Conservation (phyloP, 768 basidiomycete species). For the Tricholoma hemisulphureum region DNA sequence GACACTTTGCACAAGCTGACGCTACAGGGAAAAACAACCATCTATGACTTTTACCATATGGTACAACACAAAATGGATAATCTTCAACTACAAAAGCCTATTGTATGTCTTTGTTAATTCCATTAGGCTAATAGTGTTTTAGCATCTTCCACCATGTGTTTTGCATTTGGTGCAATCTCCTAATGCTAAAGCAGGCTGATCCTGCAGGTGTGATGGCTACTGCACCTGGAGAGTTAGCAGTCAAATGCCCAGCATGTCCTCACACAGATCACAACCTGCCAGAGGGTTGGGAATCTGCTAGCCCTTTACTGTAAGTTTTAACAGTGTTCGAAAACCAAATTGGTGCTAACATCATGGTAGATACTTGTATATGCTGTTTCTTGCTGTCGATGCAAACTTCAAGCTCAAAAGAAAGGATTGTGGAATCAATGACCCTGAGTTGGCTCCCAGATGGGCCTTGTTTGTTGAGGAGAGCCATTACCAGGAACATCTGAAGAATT, state of each 20-base stretch:
- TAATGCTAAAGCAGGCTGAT: neutral
- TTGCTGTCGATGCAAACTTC: slow-evolving; percentile 24
- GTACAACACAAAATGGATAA: neutral
- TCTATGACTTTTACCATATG: neutral
- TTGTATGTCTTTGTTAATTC: neutral
- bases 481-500: slow-evolving; percentile 1
- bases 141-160: neutral
- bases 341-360: slow-evolving; percentile 3
- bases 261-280: neutral
- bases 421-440: slow-evolving; percentile 11
- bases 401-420: slow-evolving; percentile 19
- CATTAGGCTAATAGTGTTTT: too few relatives aligned
- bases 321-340: neutral
- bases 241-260: neutral
- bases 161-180: neutral
- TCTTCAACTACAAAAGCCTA: neutral
- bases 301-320: neutral
- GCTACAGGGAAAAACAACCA: neutral
- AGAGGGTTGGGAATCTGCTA: neutral
- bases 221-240: neutral
- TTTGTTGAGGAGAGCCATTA: slow-evolving; percentile 7
- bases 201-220: neutral
- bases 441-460: slow-evolving; percentile 16
- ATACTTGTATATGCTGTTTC: slow-evolving; percentile 14
- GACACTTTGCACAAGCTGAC: neutral